Base-by-base conservation (phyloP, 768 basidiomycete genomes). In the Auriscalpium orientale region DNA sequence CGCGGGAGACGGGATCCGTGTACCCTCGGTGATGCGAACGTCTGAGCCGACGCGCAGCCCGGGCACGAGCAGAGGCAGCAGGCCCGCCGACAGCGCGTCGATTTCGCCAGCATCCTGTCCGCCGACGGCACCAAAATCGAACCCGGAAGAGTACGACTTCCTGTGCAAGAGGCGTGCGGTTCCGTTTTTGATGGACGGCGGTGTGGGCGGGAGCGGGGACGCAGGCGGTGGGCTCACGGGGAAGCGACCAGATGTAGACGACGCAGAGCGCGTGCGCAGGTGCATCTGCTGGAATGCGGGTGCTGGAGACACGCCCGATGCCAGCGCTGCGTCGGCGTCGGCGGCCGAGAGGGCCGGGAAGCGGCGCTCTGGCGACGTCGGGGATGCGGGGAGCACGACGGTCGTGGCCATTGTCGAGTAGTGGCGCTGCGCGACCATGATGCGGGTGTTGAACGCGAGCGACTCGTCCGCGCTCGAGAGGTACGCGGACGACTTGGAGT, bases 401-500 rank as follows among this genome's bases (percentile, higher is more conserved):
- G 84, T 87, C 55, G 81, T 82, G 3, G 86, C 87, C 48, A 87
- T 71, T 1, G 85, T 72, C 3, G 87, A 88, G 62, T 85, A 87
- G 66, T 88, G 87, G 47, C 82, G 74, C 65, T 88, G 83, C 0
- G 86, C 87, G 52, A 85, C 70, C 85, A 88, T 85, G 63, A 88
- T 83, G 56, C 72, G 73, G 34, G 80, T 79, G 6, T 77, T 76
- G 59, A 76, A 77, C 0, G 71, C 77, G 40, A 79, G 56, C 46
- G 74, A 76, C 36, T 82, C 83, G 45, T 83, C 80, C 4, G 62
- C 72, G 16, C 70, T 74, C 16, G 82, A 82, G 54, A 74, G 65
- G 59, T 77, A 77, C 11, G 84, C 82, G 56, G 81, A 83, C 4
- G 74, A 71, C 63, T 78, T 80, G 2, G 84, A 84, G 12, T 81